These are phyloP conservation scores for Chlamydomonas asymmetrica DNA, from an alignment of 139 green algal genomes.

Conservation along the genomic window DNA sequence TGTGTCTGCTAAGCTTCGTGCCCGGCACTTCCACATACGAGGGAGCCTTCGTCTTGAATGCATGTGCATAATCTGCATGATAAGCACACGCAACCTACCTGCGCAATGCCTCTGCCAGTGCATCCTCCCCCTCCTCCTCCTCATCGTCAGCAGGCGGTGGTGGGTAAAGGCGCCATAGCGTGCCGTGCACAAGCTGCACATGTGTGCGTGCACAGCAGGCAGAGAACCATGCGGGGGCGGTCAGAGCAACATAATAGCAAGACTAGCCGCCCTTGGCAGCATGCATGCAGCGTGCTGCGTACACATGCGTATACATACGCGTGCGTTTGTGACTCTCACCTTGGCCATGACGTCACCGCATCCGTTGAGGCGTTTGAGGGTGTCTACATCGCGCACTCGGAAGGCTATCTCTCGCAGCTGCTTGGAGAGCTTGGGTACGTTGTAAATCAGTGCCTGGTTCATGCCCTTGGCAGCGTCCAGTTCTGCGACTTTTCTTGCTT, in stretches of 20 bases:
- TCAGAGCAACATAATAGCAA: not conserved
- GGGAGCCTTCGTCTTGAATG: too few species aligned
- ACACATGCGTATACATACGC: not conserved
- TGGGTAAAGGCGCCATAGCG: too few species aligned
- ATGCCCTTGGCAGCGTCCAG: not conserved
- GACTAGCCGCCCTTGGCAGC: not conserved
- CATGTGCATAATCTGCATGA: too few species aligned
- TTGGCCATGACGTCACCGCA: constrained; percentile 16
- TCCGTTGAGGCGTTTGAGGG: constrained; percentile 15
- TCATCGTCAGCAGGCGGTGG: too few species aligned
- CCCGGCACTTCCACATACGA: too few species aligned
- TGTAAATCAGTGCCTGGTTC: not conserved
- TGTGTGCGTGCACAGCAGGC: not conserved
- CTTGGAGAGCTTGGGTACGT: not conserved
- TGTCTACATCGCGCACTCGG: constrained; percentile 11
- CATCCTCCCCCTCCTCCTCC: too few species aligned
- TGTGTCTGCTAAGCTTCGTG: too few species aligned
- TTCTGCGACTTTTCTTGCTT: not conserved
- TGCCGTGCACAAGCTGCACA: too few species aligned
- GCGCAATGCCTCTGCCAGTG: too few species aligned
- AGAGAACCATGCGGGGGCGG: not conserved
- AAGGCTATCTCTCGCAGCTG: not conserved
- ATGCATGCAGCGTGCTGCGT: not conserved
- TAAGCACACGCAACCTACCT: too few species aligned
- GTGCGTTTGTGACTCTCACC: not conserved